phyloP scores from a whole-genome alignment of 306 rosid species.

The Vicia faba region DNA sequence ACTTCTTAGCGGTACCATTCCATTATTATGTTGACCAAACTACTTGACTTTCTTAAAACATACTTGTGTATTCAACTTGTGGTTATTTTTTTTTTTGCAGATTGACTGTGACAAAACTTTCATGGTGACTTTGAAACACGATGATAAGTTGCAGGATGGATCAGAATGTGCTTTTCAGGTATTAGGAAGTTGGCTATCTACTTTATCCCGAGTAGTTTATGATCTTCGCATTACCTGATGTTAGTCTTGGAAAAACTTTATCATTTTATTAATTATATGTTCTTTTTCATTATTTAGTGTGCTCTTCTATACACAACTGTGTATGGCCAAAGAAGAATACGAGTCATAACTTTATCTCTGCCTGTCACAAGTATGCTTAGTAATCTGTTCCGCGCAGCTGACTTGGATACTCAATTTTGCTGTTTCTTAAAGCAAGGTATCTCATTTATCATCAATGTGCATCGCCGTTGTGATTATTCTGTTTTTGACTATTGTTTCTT shows the following conservation, averaged over 20 bases:
- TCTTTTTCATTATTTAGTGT: constrained; percentile 57
- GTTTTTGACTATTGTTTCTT: constrained; percentile 4
- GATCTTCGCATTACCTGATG: constrained; percentile 14
- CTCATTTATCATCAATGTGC: constrained; percentile 20
- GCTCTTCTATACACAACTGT: constrained; percentile 97
- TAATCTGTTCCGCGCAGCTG: constrained; percentile 96
- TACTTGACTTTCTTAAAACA: neutral
- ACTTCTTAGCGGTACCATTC: no score
- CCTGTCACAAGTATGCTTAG: constrained; percentile 96
- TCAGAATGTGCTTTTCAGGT: constrained; percentile 98
- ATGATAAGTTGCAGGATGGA: constrained; percentile 97
- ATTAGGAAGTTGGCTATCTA: constrained; percentile 37
- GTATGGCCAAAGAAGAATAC: constrained; percentile 93
- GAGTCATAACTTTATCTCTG: constrained; percentile 80
- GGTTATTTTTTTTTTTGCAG: constrained; percentile 59
- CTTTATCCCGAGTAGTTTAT: constrained; percentile 23
- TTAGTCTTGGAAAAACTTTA: constrained; percentile 22
- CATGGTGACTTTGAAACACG: constrained; percentile 88
- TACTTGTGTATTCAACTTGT: constrained; percentile 6
- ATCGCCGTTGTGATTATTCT: neutral
- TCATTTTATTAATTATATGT: constrained; percentile 32
- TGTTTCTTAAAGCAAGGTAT: constrained; percentile 98
- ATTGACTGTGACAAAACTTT: constrained; percentile 96
- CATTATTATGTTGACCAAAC: no score
- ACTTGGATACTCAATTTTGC: constrained; percentile 91